These are phyloP conservation scores for Apiospora koreana DNA, from an alignment of 2,329 filamentous ascomycete species.

Conservation along the genomic window DNA sequence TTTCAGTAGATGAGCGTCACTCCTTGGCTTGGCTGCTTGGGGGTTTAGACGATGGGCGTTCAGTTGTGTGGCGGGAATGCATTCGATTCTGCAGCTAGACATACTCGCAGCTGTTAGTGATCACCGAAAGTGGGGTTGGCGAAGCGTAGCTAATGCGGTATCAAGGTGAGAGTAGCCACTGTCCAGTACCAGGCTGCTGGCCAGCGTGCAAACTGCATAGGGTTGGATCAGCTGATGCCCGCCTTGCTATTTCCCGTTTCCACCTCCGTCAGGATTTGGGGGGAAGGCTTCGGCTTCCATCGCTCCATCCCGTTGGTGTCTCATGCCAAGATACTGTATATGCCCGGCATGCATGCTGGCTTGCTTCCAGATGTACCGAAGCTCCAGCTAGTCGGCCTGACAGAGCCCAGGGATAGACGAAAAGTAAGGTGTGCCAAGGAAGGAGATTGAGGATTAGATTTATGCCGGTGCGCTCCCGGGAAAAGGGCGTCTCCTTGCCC, in stretches of 20 bases:
- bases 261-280: background rate
- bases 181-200: background rate
- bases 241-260: slow-evolving; percentile 7
- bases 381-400: background rate
- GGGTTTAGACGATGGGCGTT: background rate
- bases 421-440: background rate
- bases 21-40: background rate
- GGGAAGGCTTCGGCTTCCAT: background rate
- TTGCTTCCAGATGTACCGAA: background rate
- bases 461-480: background rate
- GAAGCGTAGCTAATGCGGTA: slow-evolving; percentile 6
- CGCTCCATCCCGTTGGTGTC: background rate
- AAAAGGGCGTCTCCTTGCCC: background rate
- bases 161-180: slow-evolving; percentile 15
- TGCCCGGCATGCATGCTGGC: background rate
- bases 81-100: background rate
- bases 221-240: background rate
- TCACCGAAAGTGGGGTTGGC: slow-evolving; percentile 13
- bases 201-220: slow-evolving; percentile 5
- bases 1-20: background rate
- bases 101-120: slow-evolving; percentile 10
- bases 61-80: slow-evolving; percentile 4
- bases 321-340: background rate
- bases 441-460: slow-evolving; percentile 7
- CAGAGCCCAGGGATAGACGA: background rate